These are phyloP conservation scores for Phlebiopsis gigantea DNA, from an alignment of 768 basidiomycete genomes.

Conservation along the genomic window DNA sequence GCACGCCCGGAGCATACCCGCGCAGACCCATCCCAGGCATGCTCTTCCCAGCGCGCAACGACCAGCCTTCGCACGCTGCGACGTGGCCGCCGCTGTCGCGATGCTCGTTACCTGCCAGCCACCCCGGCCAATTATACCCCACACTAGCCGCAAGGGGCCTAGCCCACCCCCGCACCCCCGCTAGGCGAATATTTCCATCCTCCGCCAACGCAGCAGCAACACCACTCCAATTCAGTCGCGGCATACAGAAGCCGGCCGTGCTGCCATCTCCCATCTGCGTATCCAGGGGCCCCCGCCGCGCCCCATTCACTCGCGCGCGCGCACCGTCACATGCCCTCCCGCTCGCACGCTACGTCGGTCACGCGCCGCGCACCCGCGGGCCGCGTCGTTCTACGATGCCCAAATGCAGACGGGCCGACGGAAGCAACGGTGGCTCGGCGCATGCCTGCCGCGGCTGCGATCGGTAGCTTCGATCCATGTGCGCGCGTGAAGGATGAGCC, in stretches of 20 bases:
- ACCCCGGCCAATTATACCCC: neutral
- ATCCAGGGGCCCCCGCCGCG: neutral
- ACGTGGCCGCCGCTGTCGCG: neutral
- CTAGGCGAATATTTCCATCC: neutral
- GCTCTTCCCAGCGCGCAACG: neutral
- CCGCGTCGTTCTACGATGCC: no score
- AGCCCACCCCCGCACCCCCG: neutral
- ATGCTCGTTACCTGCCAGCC: neutral
- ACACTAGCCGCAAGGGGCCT: neutral
- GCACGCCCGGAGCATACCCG: neutral
- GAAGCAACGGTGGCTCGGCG: no score
- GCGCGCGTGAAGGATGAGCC: no score
- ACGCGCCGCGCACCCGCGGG: neutral
- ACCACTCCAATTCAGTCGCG: neutral
- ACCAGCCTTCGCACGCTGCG: neutral
- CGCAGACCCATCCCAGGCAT: neutral
- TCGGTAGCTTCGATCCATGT: no score
- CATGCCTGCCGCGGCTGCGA: no score
- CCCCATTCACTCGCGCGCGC: neutral
- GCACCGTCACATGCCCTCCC: neutral
- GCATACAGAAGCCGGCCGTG: neutral
- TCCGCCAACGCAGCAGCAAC: neutral
- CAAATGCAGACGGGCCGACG: no score
- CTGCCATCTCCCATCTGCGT: neutral
- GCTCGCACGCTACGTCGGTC: neutral